Percentiles rank a stretch among this genome's conserved stretches.
Conservation (phyloP, 352 stramenopile species). For the Pythium dissotocum region DNA sequence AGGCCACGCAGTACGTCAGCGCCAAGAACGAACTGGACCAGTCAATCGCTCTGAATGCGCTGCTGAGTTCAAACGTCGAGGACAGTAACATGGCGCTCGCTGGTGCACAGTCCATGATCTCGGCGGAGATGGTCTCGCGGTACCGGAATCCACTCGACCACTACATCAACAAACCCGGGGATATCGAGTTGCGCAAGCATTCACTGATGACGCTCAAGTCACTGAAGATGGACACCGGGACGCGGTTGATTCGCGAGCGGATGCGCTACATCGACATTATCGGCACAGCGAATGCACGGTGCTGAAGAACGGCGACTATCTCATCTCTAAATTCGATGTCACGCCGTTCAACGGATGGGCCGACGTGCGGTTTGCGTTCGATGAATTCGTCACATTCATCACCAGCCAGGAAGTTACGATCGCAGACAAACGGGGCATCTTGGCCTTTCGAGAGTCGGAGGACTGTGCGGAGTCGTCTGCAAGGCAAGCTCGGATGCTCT, state of each 20-base stretch:
- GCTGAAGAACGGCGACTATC: slow-evolving; percentile 18
- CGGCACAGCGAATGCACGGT: slow-evolving; percentile 15
- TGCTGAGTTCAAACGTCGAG: not conserved
- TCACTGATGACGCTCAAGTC: slow-evolving; percentile 8
- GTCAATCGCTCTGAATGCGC: slow-evolving; percentile 5
- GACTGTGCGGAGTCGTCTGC: slow-evolving; percentile 2
- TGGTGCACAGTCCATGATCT: slow-evolving; percentile 17
- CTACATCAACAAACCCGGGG: slow-evolving; percentile 19
- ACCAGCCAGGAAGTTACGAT: slow-evolving; percentile 17
- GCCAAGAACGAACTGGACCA: slow-evolving; percentile 6
- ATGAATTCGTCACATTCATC: slow-evolving; percentile 14
- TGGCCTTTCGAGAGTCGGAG: slow-evolving; percentile 20
- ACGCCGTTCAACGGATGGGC: slow-evolving; percentile 14
- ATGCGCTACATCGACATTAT: slow-evolving; percentile 17
- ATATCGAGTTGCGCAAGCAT: slow-evolving; percentile 5
- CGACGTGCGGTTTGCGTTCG: slow-evolving; percentile 15
- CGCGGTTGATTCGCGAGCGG: slow-evolving; percentile 8
- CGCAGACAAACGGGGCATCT: slow-evolving; percentile 21
- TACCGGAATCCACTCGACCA: slow-evolving; percentile 15
- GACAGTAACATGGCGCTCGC: slow-evolving; percentile 12
- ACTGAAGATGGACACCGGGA: slow-evolving; percentile 1
- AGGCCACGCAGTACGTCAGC: not conserved
- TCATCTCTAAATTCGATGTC: slow-evolving; percentile 17
- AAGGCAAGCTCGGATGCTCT: slow-evolving; percentile 8
- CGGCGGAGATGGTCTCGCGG: slow-evolving; percentile 16